Conservation (phyloP, 2,329 filamentous ascomycete genomes). For the Salinomyces thailandicus region DNA sequence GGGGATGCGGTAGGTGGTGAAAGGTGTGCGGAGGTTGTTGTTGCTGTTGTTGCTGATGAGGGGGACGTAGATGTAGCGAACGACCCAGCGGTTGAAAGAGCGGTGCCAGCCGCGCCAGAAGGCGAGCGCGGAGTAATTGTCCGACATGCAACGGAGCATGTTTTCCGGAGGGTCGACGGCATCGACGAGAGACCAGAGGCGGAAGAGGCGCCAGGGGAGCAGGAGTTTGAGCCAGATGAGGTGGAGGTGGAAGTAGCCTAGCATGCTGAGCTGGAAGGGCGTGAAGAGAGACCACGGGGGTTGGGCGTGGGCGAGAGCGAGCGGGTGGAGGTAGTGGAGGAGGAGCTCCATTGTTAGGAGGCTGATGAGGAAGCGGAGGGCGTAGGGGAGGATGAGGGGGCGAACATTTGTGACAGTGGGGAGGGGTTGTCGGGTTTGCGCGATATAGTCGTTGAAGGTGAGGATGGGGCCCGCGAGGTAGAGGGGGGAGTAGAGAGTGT, state of each 20-base stretch:
- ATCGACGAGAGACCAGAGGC: slow-evolving; percentile 86
- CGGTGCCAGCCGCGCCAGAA: slow-evolving; percentile 98
- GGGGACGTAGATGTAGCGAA: slow-evolving; percentile 89
- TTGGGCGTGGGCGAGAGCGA: slow-evolving; percentile 74
- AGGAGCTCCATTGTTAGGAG: slow-evolving; percentile 85
- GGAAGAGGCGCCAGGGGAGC: slow-evolving; percentile 95
- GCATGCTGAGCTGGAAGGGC: slow-evolving; percentile 74
- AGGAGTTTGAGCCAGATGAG: slow-evolving; percentile 97
- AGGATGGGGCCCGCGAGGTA: slow-evolving; percentile 89
- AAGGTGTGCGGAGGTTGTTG: too few species aligned
- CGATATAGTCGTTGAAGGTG: slow-evolving; percentile 96
- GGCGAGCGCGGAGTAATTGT: slow-evolving; percentile 81
- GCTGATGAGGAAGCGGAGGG: slow-evolving; percentile 65
- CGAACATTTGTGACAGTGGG: slow-evolving; percentile 50
- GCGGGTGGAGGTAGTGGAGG: slow-evolving; percentile 84
- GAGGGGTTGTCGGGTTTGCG: slow-evolving; percentile 65
- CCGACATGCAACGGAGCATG: slow-evolving; percentile 90
- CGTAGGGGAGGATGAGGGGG: slow-evolving; percentile 66
- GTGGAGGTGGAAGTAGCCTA: slow-evolving; percentile 93
- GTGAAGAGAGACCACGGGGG: slow-evolving; percentile 78
- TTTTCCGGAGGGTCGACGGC: slow-evolving; percentile 94
- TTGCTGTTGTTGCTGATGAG: slow-evolving; percentile 56
- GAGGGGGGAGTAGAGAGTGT: slow-evolving; percentile 80
- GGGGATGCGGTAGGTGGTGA: too few species aligned
- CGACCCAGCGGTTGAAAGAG: slow-evolving; percentile 86